Conservation (phyloP, 352 stramenopile genomes). For the Paralagenidium karlingii region DNA sequence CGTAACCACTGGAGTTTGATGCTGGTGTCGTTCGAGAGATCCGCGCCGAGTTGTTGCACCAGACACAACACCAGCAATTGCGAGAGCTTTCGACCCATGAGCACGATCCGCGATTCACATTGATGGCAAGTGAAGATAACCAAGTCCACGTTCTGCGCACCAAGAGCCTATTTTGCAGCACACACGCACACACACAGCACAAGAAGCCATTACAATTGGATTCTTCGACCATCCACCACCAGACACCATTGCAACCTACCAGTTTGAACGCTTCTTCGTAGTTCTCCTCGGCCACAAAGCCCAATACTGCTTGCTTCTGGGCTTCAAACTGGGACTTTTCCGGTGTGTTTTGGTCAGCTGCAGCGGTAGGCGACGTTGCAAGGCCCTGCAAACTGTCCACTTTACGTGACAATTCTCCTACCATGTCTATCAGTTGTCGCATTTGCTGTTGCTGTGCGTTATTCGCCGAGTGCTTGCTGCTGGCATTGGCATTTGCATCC, state of each 20-base stretch:
- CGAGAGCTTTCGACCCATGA: constrained; percentile 58
- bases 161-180: constrained; percentile 20
- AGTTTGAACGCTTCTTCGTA: constrained; percentile 78
- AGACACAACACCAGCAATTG: constrained; percentile 80
- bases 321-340: constrained; percentile 44
- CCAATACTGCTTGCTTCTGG: constrained; percentile 37
- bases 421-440: constrained; percentile 42
- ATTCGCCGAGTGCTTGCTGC: too few species aligned
- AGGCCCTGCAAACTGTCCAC: constrained; percentile 31
- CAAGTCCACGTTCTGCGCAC: constrained; percentile 60
- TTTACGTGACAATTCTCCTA: constrained; percentile 47
- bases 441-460: too few species aligned
- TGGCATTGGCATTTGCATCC: constrained; percentile 34
- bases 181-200: neutral
- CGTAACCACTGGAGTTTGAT: constrained; percentile 69
- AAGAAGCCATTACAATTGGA: constrained; percentile 1
- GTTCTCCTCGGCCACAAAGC: constrained; percentile 32
- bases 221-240: neutral
- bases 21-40: constrained; percentile 44
- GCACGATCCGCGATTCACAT: constrained; percentile 42
- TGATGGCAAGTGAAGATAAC: constrained; percentile 59
- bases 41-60: constrained; percentile 68
- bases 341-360: constrained; percentile 11
- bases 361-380: constrained; percentile 7
- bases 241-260: constrained; percentile 4